These are phyloP conservation scores for Mucor indicus DNA, from an alignment of 371 early-diverging fungal genomes.

Conservation along the genomic window DNA sequence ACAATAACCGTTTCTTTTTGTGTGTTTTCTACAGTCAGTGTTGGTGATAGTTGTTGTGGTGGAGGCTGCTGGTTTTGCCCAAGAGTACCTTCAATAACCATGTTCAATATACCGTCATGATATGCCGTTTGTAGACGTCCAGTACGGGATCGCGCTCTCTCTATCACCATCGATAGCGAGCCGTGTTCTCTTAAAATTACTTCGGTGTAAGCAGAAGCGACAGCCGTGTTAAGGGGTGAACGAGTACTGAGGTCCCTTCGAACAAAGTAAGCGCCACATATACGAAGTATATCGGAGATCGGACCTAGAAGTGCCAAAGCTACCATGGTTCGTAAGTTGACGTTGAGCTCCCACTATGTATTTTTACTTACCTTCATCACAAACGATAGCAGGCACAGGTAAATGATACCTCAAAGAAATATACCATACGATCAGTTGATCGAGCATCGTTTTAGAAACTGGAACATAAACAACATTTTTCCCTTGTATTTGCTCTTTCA, in stretches of 20 bases:
- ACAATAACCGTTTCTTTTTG: slow-evolving; percentile 33
- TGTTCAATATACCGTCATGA: slow-evolving; percentile 41
- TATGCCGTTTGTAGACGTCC: slow-evolving; percentile 39
- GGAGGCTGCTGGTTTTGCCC: slow-evolving; percentile 32
- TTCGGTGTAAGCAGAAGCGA: slow-evolving; percentile 46
- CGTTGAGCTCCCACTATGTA: background rate
- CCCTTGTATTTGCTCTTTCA: slow-evolving; percentile 35
- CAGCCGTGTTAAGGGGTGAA: slow-evolving; percentile 44
- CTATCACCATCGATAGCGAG: slow-evolving; percentile 42
- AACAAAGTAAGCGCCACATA: slow-evolving; percentile 47
- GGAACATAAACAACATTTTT: slow-evolving; percentile 51
- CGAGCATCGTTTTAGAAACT: slow-evolving; percentile 43
- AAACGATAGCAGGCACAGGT: slow-evolving; percentile 48
- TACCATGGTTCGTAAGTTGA: slow-evolving; percentile 4
- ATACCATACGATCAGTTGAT: slow-evolving; percentile 48
- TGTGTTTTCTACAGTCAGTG: background rate
- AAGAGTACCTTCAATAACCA: slow-evolving; percentile 42
- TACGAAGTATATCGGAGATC: slow-evolving; percentile 46
- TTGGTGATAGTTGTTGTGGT: slow-evolving; percentile 2
- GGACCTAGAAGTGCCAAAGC: slow-evolving; percentile 45
- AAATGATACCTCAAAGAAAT: slow-evolving; percentile 41
- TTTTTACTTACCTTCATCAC: slow-evolving; percentile 39
- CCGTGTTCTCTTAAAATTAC: slow-evolving; percentile 43
- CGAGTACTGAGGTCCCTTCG: slow-evolving; percentile 36
- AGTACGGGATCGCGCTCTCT: slow-evolving; percentile 45